These are phyloP conservation scores for Oidiodendron maius DNA, from an alignment of 495 filamentous ascomycete species.

Conservation along the genomic window DNA sequence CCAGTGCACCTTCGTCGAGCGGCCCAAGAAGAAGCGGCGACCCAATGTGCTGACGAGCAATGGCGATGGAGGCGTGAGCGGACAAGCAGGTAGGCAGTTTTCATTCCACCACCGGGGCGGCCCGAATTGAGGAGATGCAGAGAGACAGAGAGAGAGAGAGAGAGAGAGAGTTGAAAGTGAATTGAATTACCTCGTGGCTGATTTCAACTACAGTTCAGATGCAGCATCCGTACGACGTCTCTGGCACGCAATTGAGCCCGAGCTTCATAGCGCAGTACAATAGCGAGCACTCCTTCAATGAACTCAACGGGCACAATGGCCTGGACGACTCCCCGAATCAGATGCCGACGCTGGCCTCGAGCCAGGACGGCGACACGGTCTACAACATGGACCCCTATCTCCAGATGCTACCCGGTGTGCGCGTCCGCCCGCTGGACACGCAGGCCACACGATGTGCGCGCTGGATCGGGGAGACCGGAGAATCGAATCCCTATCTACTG, in stretches of 20 bases:
- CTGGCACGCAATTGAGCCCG: slow-evolving; percentile 17
- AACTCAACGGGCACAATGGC: slow-evolving; percentile 10
- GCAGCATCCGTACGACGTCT: slow-evolving; percentile 15
- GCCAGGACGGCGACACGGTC: slow-evolving; percentile 14
- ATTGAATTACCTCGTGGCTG: background rate
- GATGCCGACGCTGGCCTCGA: slow-evolving; percentile 6
- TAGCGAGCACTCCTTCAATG: slow-evolving; percentile 15
- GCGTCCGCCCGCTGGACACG: slow-evolving; percentile 19
- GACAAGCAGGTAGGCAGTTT: too few species aligned
- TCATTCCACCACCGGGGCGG: too few species aligned
- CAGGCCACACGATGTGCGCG: slow-evolving; percentile 14
- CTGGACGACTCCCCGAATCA: slow-evolving; percentile 18
- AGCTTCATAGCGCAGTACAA: slow-evolving; percentile 20
- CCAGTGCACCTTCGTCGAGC: slow-evolving; percentile 31
- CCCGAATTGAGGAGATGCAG: too few species aligned
- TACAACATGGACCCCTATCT: slow-evolving; percentile 20
- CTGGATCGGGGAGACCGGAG: slow-evolving; percentile 24
- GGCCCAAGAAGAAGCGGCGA: slow-evolving; percentile 23
- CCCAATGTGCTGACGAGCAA: slow-evolving; percentile 14
- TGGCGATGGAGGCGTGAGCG: slow-evolving; percentile 8
- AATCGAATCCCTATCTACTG: slow-evolving; percentile 23
- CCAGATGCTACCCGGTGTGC: slow-evolving; percentile 9
- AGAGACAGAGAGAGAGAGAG: too few species aligned
- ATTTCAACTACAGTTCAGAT: slow-evolving; percentile 8
- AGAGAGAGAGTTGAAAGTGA: background rate